Conservation (phyloP, 2,329 filamentous ascomycete species). For the Fusarium annulatum region DNA sequence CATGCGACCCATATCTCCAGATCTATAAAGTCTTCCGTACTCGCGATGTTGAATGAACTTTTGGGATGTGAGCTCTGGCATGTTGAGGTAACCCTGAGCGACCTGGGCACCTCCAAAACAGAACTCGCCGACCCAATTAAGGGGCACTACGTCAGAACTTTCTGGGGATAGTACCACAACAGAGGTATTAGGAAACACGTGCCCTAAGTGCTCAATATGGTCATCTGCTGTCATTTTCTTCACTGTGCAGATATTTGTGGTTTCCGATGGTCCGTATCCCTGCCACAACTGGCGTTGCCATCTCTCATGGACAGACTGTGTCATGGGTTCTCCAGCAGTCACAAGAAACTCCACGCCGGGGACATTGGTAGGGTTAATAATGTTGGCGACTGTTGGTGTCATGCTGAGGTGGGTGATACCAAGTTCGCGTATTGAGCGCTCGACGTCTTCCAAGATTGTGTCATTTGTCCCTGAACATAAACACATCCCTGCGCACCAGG, state of each 20-base stretch:
- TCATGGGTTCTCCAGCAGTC: constrained; percentile 84
- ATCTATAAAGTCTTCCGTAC: constrained; percentile 82
- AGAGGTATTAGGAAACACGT: constrained; percentile 79
- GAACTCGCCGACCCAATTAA: constrained; percentile 82
- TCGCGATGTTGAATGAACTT: constrained; percentile 76
- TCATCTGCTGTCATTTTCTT: constrained; percentile 69
- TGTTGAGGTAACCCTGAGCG: constrained; percentile 77
- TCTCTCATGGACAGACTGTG: constrained; percentile 72
- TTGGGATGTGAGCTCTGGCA: constrained; percentile 67
- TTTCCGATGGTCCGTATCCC: constrained; percentile 87
- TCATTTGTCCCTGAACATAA: constrained; percentile 82
- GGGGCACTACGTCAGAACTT: constrained; percentile 66
- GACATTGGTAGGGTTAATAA: constrained; percentile 75
- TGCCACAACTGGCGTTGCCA: constrained; percentile 81
- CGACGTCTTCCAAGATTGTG: constrained; percentile 77
- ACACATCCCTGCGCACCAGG: constrained; percentile 82
- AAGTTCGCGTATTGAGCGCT: constrained; percentile 71
- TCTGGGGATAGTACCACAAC: constrained; percentile 68
- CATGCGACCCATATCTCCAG: constrained; percentile 84
- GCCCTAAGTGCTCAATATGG: constrained; percentile 80
- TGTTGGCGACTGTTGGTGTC: constrained; percentile 84
- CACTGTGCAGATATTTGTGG: constrained; percentile 87
- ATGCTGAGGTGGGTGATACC: constrained; percentile 83
- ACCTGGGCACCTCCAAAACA: constrained; percentile 90
- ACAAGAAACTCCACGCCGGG: constrained; percentile 80